These are phyloP conservation scores for Coemansia sp. DNA, from an alignment of 192 early-diverging fungal species.

Conservation along the genomic window DNA sequence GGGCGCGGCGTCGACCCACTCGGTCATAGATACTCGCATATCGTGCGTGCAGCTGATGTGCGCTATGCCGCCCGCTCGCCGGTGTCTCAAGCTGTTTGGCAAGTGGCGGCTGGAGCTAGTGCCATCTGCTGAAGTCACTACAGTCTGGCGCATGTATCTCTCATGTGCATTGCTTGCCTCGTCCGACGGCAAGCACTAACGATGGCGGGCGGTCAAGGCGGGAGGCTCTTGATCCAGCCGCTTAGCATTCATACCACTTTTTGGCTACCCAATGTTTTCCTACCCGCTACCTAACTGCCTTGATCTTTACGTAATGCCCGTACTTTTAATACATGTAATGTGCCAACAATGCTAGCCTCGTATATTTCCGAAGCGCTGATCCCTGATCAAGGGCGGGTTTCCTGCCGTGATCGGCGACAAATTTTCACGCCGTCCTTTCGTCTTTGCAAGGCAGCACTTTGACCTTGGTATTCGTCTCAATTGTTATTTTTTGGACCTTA, in stretches of 20 bases:
- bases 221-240: neutral
- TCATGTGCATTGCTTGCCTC: constrained; percentile 50
- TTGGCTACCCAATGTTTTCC: neutral
- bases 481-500: neutral
- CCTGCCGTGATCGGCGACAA: neutral
- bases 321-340: neutral
- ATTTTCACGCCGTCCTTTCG: neutral
- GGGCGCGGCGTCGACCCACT: constrained; percentile 15
- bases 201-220: neutral
- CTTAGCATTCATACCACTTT: neutral
- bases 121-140: constrained; percentile 32
- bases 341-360: neutral
- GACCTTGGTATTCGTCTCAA: neutral
- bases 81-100: constrained; percentile 24
- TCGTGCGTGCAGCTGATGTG: constrained; percentile 53
- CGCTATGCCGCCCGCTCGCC: constrained; percentile 36
- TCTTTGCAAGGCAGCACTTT: too few species aligned
- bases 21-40: constrained; percentile 11
- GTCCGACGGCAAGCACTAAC: constrained; percentile 17
- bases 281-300: neutral
- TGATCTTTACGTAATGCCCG: neutral
- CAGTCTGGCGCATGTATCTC: constrained; percentile 53
- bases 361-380: neutral
- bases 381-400: neutral
- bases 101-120: constrained; percentile 47